Percentiles rank a stretch among this genome's conserved stretches.
Conservation (phyloP, 2,329 filamentous ascomycete species). For the Myriosclerotinia scirpicola region DNA sequence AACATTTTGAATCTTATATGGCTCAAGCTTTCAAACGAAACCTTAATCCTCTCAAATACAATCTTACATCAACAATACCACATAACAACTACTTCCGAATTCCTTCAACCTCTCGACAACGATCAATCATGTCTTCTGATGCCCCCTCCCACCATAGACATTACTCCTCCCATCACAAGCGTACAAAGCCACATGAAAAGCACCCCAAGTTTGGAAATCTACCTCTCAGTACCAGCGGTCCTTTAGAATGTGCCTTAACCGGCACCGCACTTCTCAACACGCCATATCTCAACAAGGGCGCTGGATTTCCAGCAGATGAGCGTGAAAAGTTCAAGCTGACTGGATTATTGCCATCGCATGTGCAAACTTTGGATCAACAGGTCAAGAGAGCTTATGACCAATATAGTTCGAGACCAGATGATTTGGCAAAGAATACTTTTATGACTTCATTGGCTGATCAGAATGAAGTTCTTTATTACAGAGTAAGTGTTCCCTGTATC, state of each 20-base stretch:
- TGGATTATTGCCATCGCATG: conserved; percentile 68
- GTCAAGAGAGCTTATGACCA: conserved; percentile 77
- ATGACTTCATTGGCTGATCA: conserved; percentile 82
- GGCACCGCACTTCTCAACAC: conserved; percentile 60
- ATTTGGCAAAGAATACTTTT: conserved; percentile 83
- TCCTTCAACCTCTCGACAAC: not conserved
- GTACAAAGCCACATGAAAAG: conserved; percentile 33
- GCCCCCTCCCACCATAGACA: conserved; percentile 13
- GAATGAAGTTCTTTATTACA: conserved; percentile 80
- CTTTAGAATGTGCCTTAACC: conserved; percentile 50
- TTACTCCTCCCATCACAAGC: conserved; percentile 32
- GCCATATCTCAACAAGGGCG: conserved; percentile 79
- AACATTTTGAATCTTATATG: not conserved
- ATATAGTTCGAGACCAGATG: conserved; percentile 61
- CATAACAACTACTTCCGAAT: not conserved
- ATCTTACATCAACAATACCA: conserved; percentile 7
- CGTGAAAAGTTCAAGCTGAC: conserved; percentile 67
- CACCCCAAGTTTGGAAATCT: conserved; percentile 47
- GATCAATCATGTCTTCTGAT: conserved; percentile 15
- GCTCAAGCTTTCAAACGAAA: conserved; percentile 6
- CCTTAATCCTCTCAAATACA: not conserved
- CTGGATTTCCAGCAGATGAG: conserved; percentile 70
- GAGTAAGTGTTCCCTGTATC: conserved; percentile 46
- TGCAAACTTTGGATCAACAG: conserved; percentile 77
- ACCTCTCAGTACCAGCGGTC: conserved; percentile 50